Evolutionary conservation across 139 green algal genomes (phyloP).

Genomic region (Desmodesmus armatus): DNA sequence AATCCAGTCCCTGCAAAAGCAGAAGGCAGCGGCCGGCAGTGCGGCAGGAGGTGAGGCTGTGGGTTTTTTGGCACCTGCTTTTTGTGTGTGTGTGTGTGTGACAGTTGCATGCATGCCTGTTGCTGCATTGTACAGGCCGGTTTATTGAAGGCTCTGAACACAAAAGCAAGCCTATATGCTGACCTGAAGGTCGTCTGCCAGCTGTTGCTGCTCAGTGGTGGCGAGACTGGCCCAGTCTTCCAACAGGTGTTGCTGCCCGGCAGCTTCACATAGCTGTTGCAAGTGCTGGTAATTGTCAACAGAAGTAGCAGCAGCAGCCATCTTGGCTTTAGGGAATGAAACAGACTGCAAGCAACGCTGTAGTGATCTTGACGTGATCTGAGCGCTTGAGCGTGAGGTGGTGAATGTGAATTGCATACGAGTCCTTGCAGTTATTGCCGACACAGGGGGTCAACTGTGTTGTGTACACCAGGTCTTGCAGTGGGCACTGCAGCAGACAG

Average conservation of each 20-base stretch:
- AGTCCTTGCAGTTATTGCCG: too few species aligned
- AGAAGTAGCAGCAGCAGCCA: too few species aligned
- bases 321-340: too few species aligned
- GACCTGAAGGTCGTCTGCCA: conserved; percentile 64
- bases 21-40: neutral
- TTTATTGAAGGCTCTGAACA: neutral
- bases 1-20: conserved; percentile 59
- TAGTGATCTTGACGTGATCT: too few species aligned
- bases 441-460: too few species aligned
- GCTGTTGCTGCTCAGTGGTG: conserved; percentile 46
- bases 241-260: conserved; percentile 68
- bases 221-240: conserved; percentile 56
- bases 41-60: neutral
- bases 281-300: too few species aligned
- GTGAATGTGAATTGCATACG: too few species aligned
- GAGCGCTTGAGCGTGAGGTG: too few species aligned
- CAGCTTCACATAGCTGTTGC: neutral
- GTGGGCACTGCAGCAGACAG: too few species aligned
- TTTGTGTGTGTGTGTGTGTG: neutral
- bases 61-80: neutral
- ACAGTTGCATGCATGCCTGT: neutral
- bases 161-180: neutral
- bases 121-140: neutral
- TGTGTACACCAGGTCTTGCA: too few species aligned
- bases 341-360: too few species aligned